phyloP scores from a whole-genome alignment of 208 protist genomes.

The Acanthamoeba royreba region DNA sequence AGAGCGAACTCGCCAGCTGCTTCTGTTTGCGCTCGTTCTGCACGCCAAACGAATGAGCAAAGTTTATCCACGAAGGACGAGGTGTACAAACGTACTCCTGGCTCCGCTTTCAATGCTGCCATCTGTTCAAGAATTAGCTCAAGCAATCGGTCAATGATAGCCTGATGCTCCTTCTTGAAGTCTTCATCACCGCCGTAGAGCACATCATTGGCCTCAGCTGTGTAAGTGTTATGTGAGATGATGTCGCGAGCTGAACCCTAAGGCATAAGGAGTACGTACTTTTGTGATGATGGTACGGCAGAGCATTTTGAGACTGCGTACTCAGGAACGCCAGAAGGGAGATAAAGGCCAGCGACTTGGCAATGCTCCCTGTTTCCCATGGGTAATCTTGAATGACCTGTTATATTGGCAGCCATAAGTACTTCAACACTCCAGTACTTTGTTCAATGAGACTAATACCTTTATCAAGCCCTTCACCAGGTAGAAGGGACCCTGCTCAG shows the following conservation, averaged over 20 bases:
- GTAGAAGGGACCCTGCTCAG: constrained; percentile 73
- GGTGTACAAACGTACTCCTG: background rate
- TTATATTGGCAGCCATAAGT: background rate
- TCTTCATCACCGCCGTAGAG: constrained; percentile 62
- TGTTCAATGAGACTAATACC: background rate
- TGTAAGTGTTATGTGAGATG: too few relatives aligned
- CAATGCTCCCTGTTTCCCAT: constrained; percentile 46
- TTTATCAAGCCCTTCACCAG: constrained; percentile 71
- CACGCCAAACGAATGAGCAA: too few relatives aligned
- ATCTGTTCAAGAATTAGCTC: constrained; percentile 61
- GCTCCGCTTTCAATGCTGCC: constrained; percentile 10
- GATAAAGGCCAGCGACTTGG: constrained; percentile 47
- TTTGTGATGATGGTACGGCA: constrained; percentile 66
- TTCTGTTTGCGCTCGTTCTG: background rate
- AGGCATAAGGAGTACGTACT: background rate
- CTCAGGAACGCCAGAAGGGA: constrained; percentile 52
- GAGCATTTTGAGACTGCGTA: constrained; percentile 36
- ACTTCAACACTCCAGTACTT: background rate
- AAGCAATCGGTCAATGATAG: constrained; percentile 59
- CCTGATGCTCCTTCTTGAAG: constrained; percentile 56
- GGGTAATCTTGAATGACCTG: constrained; percentile 48
- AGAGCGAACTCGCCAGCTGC: background rate
- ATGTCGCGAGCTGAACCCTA: background rate
- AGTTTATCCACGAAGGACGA: background rate
- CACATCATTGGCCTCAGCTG: constrained; percentile 74